Evolutionary conservation across 345 rosid species (phyloP).

Genomic region (Moringa oleifera): DNA sequence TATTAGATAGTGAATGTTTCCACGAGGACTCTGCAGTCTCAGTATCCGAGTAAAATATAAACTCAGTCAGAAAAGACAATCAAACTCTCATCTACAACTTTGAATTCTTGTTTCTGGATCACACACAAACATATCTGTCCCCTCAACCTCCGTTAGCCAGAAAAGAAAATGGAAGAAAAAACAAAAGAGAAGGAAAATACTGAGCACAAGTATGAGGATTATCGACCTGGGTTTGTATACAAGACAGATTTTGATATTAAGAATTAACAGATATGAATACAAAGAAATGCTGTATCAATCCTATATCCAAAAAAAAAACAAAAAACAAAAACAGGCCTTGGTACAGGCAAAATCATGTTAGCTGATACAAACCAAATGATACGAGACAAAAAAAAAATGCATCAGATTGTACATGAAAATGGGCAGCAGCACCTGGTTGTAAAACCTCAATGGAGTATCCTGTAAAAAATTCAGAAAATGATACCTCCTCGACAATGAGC

Average conservation of each 20-base stretch:
- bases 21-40: too few relatives aligned
- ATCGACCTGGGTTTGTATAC: not conserved
- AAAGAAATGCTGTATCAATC: not conserved
- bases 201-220: not conserved
- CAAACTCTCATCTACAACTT: too few relatives aligned
- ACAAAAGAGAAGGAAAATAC: too few relatives aligned
- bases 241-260: not conserved
- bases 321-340: not conserved
- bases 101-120: too few relatives aligned
- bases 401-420: conserved; percentile 9
- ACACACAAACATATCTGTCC: too few relatives aligned
- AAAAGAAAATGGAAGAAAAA: too few relatives aligned
- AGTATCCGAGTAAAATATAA: too few relatives aligned
- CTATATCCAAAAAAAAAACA: not conserved
- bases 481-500: conserved; percentile 2
- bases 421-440: conserved; percentile 16
- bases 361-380: conserved; percentile 3
- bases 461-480: conserved; percentile 4
- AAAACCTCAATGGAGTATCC: conserved; percentile 8
- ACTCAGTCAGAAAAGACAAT: too few relatives aligned
- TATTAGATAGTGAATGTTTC: too few relatives aligned
- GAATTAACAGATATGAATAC: not conserved
- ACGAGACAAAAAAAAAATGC: conserved; percentile 3
- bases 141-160: too few relatives aligned
- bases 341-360: conserved; percentile 10